Evolutionary conservation across 257 asterid species (phyloP).

Genomic region (Anisodus tanguticus): DNA sequence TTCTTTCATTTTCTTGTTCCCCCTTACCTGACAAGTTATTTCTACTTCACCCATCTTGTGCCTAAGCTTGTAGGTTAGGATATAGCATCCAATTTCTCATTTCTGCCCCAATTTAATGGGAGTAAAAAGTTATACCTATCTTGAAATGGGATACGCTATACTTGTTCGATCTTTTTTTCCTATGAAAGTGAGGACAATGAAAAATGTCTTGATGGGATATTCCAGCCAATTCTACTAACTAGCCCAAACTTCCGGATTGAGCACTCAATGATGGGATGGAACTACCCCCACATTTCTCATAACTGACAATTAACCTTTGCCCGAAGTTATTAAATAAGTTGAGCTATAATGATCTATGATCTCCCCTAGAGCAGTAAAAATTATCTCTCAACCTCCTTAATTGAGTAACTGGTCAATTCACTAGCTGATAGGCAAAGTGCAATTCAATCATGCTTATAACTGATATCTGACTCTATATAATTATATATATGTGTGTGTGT

Average conservation of each 20-base stretch:
- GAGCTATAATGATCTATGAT: neutral
- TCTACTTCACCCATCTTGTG: neutral
- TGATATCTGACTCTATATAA: neutral
- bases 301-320: neutral
- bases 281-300: conserved; percentile 2
- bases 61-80: neutral
- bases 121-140: no score
- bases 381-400: neutral
- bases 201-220: no score
- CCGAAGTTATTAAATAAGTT: neutral
- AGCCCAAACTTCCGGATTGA: neutral
- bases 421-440: neutral
- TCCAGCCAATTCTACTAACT: no score
- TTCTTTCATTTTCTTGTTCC: neutral
- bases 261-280: conserved; percentile 24
- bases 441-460: neutral
- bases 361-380: neutral
- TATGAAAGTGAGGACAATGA: no score
- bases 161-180: no score
- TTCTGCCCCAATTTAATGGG: neutral
- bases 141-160: no score
- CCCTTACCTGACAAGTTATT: conserved; percentile 15
- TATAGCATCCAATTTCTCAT: conserved; percentile 15
- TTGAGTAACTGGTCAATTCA: neutral
- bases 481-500: neutral